Evolutionary conservation across 1,284 basidiomycete species (phyloP), one percentile per base, ranked within the genome.

Genomic region (Sparassis latifolia): DNA sequence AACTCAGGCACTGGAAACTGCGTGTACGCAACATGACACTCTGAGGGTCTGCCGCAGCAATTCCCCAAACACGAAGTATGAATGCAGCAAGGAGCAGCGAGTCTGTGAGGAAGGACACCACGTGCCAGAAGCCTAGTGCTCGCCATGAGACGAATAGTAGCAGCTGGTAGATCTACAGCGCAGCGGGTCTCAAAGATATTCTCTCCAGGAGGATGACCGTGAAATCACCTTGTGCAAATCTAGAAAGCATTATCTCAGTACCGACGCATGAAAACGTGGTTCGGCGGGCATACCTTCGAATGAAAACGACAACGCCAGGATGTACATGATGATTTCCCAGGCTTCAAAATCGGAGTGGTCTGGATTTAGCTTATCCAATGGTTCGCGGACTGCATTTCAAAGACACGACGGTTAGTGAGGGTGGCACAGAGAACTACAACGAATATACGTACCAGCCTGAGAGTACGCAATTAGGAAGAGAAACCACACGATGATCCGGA

Each of bases 1-100:
- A 92, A 70, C 89, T 90, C 33, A 96, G 69, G 27, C 91, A 77
- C 63, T 93, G 92, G 70, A 95, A 96, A 65, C 90, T 92, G 52
- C 68, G 74, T n/a, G 89, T 65, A 47, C 84, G 81, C 47, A 73
- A 68, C 42, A 52, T 65, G 27, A 63, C 70, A n/a, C 65, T 66
- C 40, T 71, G 62, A n/a, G 74, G 71, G 2, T 66, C 74, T 10
- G 68, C 56, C 4, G 69, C 65, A 4, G 60, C 63, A 10, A 91
- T 63, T 30, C 92, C 86, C 4, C 75, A 68, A 2, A 94, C 59
- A 39, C 94, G 88, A 45, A 95, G 65, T 6, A 72, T 64, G 62
- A 95, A 93, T 0, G 92, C 91, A 3, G 80, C 65, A 1, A 87
- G 62, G 5, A 96, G 74, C 0, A 95, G 69, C 0, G 70, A 69